Conservation (phyloP, 2,329 filamentous ascomycete genomes). For the Dichotomopilus funicola region DNA sequence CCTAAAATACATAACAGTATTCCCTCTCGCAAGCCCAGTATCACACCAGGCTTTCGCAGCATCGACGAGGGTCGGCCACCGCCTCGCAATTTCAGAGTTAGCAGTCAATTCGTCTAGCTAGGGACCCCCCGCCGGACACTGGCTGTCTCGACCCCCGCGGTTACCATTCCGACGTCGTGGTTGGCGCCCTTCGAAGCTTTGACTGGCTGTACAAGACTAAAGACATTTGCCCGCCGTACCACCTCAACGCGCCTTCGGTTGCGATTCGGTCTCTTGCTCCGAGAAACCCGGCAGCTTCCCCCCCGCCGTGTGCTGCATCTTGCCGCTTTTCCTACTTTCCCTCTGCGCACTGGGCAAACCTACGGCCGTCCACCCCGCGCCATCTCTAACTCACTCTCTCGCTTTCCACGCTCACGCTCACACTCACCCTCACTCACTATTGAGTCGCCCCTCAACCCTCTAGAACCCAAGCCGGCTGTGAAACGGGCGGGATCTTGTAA, state of each 20-base stretch:
- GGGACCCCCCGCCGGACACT: too few species aligned
- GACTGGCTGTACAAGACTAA: slow-evolving; percentile 21
- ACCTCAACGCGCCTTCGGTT: slow-evolving; percentile 16
- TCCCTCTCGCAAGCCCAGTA: background rate
- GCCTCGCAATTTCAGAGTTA: slow-evolving; percentile 3
- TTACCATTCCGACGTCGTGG: too few species aligned
- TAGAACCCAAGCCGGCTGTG: slow-evolving; percentile 25
- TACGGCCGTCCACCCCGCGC: slow-evolving; percentile 9
- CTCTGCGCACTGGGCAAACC: slow-evolving; percentile 3
- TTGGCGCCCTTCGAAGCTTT: background rate
- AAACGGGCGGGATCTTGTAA: slow-evolving; percentile 28
- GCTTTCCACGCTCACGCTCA: too few species aligned
- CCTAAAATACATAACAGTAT: background rate
- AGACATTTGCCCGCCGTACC: slow-evolving; percentile 19
- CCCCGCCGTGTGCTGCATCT: slow-evolving; percentile 14
- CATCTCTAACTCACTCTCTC: background rate
- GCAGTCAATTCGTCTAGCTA: too few species aligned
- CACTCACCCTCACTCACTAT: too few species aligned
- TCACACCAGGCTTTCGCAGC: background rate
- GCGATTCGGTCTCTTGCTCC: slow-evolving; percentile 12
- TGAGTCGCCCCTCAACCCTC: background rate
- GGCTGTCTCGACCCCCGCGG: too few species aligned
- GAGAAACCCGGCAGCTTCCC: background rate
- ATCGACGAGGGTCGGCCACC: slow-evolving; percentile 5
- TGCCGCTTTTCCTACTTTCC: slow-evolving; percentile 13